Evolutionary conservation across 1,284 basidiomycete species (phyloP), one percentile per base, ranked within the genome.

Genomic region (Sporisorium reilianum): DNA sequence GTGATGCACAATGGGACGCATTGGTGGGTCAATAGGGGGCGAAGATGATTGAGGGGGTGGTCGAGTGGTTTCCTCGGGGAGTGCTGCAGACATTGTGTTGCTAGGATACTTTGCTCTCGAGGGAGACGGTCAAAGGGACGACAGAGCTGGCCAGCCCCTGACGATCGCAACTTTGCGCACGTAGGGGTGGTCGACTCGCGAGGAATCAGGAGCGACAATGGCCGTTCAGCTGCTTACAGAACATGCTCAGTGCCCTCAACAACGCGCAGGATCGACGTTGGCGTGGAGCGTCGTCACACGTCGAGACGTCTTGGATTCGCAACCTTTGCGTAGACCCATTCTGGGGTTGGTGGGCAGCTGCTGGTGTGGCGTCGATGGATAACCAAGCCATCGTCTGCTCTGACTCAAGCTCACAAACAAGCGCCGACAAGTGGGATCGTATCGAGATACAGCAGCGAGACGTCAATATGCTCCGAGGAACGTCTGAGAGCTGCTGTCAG

Each of bases 241-340:
- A n/a, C n/a, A n/a, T n/a, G 16, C 18, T 4, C 5, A 18, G 5
- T 12, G 16, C 16, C 36, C 16, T 38, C 16, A 8, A 38, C 10
- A 38, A 20, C 18, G n/a, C 11, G 26, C 26, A 30, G 14, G 28
- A 30, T 11, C 20, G 32, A 50, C 2, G 28, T 25, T 26, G 26
- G 28, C n/a, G 26, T n/a, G n/a, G 26, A 20, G 57, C 49, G 49
- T 59, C 57, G 57, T 42, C 49, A 59, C 41, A 59, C 57, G 49
- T 52, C 49, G 49, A 59, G 23, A n/a, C 23, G 14, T n/a, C n/a
- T n/a, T n/a, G n/a, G n/a, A n/a, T n/a, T n/a, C n/a, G n/a, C n/a
- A n/a, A n/a, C n/a, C n/a, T n/a, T n/a, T n/a, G n/a, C n/a, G n/a
- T n/a, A n/a, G n/a, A n/a, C n/a, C n/a, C n/a, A n/a, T n/a, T n/a